Conservation (phyloP, 1,284 basidiomycete species). For the Hymenochaete sp. region DNA sequence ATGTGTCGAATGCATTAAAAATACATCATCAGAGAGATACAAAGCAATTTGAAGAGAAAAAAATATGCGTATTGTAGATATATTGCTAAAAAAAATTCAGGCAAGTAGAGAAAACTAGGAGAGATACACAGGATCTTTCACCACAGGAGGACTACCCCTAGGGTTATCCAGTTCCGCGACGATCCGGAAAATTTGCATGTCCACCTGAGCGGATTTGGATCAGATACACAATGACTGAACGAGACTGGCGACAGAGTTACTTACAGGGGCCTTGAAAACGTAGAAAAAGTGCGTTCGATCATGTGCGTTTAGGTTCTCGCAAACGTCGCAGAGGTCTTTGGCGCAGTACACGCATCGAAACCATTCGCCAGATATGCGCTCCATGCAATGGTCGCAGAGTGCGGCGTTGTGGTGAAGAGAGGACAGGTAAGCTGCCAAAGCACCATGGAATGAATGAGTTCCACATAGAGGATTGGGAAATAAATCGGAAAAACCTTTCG, state of each 20-base stretch:
- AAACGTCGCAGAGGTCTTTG: constrained; percentile 72
- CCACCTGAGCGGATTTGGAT: constrained; percentile 33
- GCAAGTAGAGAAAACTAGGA: too few species aligned
- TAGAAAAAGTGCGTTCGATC: constrained; percentile 76
- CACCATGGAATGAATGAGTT: not conserved
- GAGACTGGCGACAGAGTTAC: too few species aligned
- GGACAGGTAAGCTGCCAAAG: constrained; percentile 53
- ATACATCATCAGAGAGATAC: too few species aligned
- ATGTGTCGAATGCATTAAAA: too few species aligned
- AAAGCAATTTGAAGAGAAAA: too few species aligned
- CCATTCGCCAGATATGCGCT: constrained; percentile 72
- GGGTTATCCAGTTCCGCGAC: constrained; percentile 54
- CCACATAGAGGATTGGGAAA: constrained; percentile 4
- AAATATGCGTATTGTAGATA: too few species aligned
- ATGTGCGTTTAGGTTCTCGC: constrained; percentile 72
- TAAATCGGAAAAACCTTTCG: constrained; percentile 42
- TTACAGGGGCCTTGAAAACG: constrained; percentile 76
- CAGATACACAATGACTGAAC: constrained; percentile 1
- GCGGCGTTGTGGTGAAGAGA: constrained; percentile 58
- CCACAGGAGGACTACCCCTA: constrained; percentile 44
- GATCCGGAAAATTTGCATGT: constrained; percentile 48
- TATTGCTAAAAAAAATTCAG: too few species aligned
- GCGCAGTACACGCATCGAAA: constrained; percentile 82
- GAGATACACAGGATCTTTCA: constrained; percentile 49
- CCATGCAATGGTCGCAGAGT: constrained; percentile 71